These are phyloP conservation scores for Zygotorulaspora mrakii DNA, from an alignment of 1,139 yeast genomes.

Conservation along the genomic window DNA sequence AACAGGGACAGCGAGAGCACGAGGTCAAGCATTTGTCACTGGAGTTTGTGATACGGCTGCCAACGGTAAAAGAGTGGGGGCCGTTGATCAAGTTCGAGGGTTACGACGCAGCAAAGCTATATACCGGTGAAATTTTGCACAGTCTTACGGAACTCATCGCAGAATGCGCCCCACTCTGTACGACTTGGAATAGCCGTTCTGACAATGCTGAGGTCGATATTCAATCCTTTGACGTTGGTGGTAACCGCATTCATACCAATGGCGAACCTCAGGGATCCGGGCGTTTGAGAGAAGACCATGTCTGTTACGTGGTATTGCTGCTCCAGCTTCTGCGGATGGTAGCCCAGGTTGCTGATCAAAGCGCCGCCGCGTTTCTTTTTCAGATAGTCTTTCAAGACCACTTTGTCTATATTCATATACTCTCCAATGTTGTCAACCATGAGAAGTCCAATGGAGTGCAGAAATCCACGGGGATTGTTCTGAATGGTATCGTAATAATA, in stretches of 20 bases:
- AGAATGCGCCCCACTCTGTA: slow-evolving; percentile 18
- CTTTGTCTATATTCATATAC: slow-evolving; percentile 23
- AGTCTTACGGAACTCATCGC: slow-evolving; percentile 15
- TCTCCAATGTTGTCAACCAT: slow-evolving; percentile 23
- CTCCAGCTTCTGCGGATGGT: slow-evolving; percentile 13
- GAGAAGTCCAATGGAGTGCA: slow-evolving; percentile 24
- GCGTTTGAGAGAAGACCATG: slow-evolving; percentile 26
- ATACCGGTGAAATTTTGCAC: slow-evolving; percentile 10
- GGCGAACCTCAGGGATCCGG: slow-evolving; percentile 25
- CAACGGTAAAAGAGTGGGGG: background rate
- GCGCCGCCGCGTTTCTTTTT: slow-evolving; percentile 25
- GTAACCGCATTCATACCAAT: slow-evolving; percentile 23
- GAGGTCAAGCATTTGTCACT: too few relatives aligned
- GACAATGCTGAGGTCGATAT: slow-evolving; percentile 20
- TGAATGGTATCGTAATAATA: slow-evolving; percentile 22
- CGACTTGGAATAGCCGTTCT: slow-evolving; percentile 19
- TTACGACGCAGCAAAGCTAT: background rate
- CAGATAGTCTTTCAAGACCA: slow-evolving; percentile 20
- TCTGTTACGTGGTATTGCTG: slow-evolving; percentile 16
- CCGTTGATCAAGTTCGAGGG: background rate
- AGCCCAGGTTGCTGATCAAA: slow-evolving; percentile 29
- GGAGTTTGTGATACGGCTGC: background rate
- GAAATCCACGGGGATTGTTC: slow-evolving; percentile 18
- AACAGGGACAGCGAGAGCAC: too few relatives aligned
- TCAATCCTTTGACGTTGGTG: slow-evolving; percentile 28